phyloP scores from a whole-genome alignment of 1,284 basidiomycete species.

The Ustilago tritici region DNA sequence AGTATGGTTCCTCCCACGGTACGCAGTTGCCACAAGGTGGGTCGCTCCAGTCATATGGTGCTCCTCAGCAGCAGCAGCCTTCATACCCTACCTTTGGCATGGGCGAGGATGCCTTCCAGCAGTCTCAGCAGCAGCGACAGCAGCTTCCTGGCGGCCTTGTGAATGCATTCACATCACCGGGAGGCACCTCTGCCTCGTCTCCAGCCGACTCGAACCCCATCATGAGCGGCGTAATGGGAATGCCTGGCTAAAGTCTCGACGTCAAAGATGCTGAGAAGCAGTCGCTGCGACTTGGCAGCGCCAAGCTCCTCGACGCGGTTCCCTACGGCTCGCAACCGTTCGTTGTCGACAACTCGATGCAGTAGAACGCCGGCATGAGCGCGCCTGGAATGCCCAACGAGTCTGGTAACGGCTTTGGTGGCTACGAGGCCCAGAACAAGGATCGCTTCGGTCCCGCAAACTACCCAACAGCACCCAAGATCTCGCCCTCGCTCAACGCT shows the following conservation, averaged over 20 bases:
- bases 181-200: constrained; percentile 24
- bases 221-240: constrained; percentile 7
- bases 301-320: constrained; percentile 17
- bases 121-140: constrained; percentile 23
- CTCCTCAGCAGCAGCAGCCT: constrained; percentile 25
- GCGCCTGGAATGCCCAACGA: constrained; percentile 13
- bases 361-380: constrained; percentile 2
- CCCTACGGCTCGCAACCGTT: constrained; percentile 26
- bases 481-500: constrained; percentile 22
- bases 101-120: constrained; percentile 25
- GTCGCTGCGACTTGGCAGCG: constrained; percentile 26
- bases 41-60: constrained; percentile 12
- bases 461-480: constrained; percentile 21
- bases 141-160: constrained; percentile 41
- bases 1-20: constrained; percentile 15
- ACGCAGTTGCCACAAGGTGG: constrained; percentile 14
- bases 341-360: constrained; percentile 12
- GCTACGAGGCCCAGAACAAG: constrained; percentile 17
- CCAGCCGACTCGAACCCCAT: constrained; percentile 21
- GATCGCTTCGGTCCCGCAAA: constrained; percentile 23
- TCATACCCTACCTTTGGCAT: constrained; percentile 24
- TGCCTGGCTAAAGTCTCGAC: constrained; percentile 6
- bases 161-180: constrained; percentile 40
- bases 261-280: constrained; percentile 17
- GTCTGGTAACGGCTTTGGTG: constrained; percentile 5